Percentiles rank a stretch among this genome's conserved stretches.
Evolutionary conservation across 1,139 yeast species (phyloP).

Genomic region (Wickerhamomyces sp.): DNA sequence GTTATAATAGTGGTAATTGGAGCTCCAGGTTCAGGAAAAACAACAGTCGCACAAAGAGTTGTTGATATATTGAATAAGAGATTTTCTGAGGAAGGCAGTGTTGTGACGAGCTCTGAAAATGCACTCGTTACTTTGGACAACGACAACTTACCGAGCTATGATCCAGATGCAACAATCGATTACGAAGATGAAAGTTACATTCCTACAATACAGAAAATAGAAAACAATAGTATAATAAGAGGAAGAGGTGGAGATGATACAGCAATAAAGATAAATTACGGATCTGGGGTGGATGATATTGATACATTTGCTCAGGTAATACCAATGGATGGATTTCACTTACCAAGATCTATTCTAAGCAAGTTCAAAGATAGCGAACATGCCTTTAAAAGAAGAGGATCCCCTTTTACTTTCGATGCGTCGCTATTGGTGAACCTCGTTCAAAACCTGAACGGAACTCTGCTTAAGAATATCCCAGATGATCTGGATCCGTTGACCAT

Average conservation of each 20-base stretch:
- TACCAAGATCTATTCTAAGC: conserved; percentile 51
- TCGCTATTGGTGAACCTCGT: conserved; percentile 17
- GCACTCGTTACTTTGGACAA: conserved; percentile 4
- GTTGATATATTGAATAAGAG: conserved; percentile 35
- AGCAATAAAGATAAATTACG: conserved; percentile 17
- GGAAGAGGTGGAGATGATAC: conserved; percentile 33
- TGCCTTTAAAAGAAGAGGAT: conserved; percentile 70
- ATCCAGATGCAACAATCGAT: conserved; percentile 34
- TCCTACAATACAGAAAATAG: conserved; percentile 22
- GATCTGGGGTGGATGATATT: conserved; percentile 1
- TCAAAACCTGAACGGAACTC: conserved; percentile 11
- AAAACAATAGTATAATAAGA: conserved; percentile 18
- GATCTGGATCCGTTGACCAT: conserved; percentile 11
- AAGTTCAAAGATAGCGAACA: conserved; percentile 47
- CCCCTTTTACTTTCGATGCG: conserved; percentile 82
- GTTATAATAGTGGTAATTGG: conserved; percentile 62
- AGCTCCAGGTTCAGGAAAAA: conserved; percentile 81
- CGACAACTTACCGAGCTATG: conserved; percentile 15
- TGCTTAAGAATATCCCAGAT: conserved; percentile 5
- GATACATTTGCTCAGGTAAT: conserved; percentile 35
- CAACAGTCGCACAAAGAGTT: conserved; percentile 53
- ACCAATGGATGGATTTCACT: conserved; percentile 84
- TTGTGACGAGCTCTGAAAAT: conserved; percentile 2
- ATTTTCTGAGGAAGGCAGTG: conserved; percentile 8
- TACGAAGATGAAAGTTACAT: conserved; percentile 40